These are phyloP conservation scores for Thelonectria blattea DNA, from an alignment of 2,329 filamentous ascomycete species.

Conservation along the genomic window DNA sequence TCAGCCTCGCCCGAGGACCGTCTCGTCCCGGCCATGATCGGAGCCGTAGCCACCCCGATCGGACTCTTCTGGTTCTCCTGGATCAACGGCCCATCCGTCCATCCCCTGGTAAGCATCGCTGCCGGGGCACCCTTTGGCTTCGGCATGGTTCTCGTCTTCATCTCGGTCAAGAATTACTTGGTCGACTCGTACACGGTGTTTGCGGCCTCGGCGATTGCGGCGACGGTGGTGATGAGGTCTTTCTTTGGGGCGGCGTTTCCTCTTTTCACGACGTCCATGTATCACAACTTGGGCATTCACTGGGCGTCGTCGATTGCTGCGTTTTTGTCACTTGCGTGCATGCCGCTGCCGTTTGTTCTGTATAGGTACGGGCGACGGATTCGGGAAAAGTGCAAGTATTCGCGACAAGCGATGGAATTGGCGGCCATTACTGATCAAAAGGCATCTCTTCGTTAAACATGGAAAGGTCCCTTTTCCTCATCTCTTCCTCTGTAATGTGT, in stretches of 20 bases:
- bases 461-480: too few relatives aligned
- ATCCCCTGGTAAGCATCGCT: constrained; percentile 30
- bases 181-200: constrained; percentile 31
- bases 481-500: too few relatives aligned
- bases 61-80: constrained; percentile 36
- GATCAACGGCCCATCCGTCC: constrained; percentile 23
- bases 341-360: constrained; percentile 28
- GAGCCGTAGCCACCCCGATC: constrained; percentile 27
- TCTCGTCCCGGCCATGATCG: constrained; percentile 29
- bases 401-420: constrained; percentile 19
- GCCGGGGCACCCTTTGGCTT: constrained; percentile 27
- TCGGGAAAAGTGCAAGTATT: constrained; percentile 30
- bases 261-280: constrained; percentile 30
- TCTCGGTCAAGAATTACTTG: constrained; percentile 29
- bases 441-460: too few relatives aligned
- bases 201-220: constrained; percentile 29
- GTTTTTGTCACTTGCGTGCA: constrained; percentile 25
- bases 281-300: constrained; percentile 24
- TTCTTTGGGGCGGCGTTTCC: constrained; percentile 31
- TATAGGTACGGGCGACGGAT: constrained; percentile 31
- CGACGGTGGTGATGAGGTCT: constrained; percentile 27
- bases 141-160: constrained; percentile 32
- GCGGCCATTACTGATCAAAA: constrained; percentile 10
- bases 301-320: constrained; percentile 29
- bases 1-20: constrained; percentile 28